Conservation (phyloP, 106 monocot species). For the Dioscorea dumetorum region DNA sequence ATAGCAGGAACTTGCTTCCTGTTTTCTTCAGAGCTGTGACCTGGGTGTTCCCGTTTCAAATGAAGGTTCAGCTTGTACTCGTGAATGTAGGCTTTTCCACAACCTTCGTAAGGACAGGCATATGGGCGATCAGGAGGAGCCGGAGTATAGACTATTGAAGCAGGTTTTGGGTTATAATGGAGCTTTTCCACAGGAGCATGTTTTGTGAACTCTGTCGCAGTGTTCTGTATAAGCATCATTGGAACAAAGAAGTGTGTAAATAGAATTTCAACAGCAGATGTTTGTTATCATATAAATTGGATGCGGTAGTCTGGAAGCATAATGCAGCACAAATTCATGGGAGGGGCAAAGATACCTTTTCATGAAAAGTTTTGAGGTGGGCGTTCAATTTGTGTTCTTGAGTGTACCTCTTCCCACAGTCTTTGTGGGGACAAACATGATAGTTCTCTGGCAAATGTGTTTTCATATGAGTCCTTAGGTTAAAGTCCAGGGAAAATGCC, state of each 20-base stretch:
- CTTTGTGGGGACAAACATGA: conserved; percentile 78
- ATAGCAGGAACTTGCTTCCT: conserved; percentile 7
- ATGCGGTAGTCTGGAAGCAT: no score
- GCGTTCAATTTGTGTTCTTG: conserved; percentile 74
- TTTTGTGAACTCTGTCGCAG: neutral
- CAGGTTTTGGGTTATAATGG: conserved; percentile 22
- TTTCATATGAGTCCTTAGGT: conserved; percentile 80
- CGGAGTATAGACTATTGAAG: conserved; percentile 17
- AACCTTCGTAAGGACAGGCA: conserved; percentile 64
- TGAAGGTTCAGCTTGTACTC: conserved; percentile 85
- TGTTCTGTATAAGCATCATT: conserved; percentile 10
- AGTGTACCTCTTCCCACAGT: conserved; percentile 80
- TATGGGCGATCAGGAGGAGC: conserved; percentile 52
- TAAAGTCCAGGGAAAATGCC: conserved; percentile 97
- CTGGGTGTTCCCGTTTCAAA: conserved; percentile 52
- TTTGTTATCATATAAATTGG: neutral
- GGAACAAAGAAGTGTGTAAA: neutral
- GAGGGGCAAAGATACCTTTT: conserved; percentile 44
- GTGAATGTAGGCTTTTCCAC: conserved; percentile 70
- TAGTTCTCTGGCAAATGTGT: conserved; percentile 84
- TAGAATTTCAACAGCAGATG: neutral
- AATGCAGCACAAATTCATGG: no score
- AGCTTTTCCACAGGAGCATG: conserved; percentile 15
- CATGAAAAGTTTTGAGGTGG: conserved; percentile 79
- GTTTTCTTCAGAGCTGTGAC: conserved; percentile 24